A percentile compares a stretch with the other conserved stretches of the same genome.
Evolutionary conservation across 2,329 filamentous ascomycete species (phyloP).

Genomic region (Alternaria gansuensis): DNA sequence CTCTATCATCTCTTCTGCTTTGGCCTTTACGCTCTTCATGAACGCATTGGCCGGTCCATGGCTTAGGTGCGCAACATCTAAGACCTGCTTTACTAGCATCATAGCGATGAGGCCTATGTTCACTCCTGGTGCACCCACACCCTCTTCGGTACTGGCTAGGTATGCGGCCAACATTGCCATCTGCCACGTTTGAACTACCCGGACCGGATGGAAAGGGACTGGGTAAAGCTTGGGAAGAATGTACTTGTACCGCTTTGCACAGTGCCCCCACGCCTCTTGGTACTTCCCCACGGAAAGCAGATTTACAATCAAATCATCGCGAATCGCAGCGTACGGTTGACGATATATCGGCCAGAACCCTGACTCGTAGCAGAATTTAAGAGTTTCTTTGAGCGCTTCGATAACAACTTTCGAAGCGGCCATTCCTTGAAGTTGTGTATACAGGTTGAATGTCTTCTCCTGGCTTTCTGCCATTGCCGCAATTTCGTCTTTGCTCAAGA

Average conservation of each 20-base stretch:
- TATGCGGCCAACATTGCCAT: slow-evolving; percentile 52
- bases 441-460: slow-evolving; percentile 37
- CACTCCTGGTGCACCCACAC: slow-evolving; percentile 42
- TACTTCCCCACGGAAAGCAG: slow-evolving; percentile 57
- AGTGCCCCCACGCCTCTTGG: slow-evolving; percentile 61
- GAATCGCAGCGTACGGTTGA: slow-evolving; percentile 64
- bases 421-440: slow-evolving; percentile 36
- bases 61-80: slow-evolving; percentile 52
- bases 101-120: slow-evolving; percentile 56
- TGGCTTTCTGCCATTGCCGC: slow-evolving; percentile 39
- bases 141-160: slow-evolving; percentile 37
- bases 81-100: slow-evolving; percentile 55
- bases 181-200: slow-evolving; percentile 60
- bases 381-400: slow-evolving; percentile 50
- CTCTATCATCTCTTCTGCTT: slow-evolving; percentile 48
- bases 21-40: slow-evolving; percentile 51
- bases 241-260: slow-evolving; percentile 60
- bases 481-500: slow-evolving; percentile 17
- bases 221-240: slow-evolving; percentile 63
- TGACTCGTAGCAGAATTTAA: slow-evolving; percentile 54
- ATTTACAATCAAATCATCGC: slow-evolving; percentile 63
- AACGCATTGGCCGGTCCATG: slow-evolving; percentile 57
- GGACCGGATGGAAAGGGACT: slow-evolving; percentile 61
- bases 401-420: slow-evolving; percentile 44
- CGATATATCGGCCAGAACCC: slow-evolving; percentile 59